A percentile compares a stretch with the other conserved stretches of the same genome.
These are phyloP conservation scores for Ophiostoma himal-ulmi DNA, from an alignment of 2,329 filamentous ascomycete genomes.

Conservation along the genomic window DNA sequence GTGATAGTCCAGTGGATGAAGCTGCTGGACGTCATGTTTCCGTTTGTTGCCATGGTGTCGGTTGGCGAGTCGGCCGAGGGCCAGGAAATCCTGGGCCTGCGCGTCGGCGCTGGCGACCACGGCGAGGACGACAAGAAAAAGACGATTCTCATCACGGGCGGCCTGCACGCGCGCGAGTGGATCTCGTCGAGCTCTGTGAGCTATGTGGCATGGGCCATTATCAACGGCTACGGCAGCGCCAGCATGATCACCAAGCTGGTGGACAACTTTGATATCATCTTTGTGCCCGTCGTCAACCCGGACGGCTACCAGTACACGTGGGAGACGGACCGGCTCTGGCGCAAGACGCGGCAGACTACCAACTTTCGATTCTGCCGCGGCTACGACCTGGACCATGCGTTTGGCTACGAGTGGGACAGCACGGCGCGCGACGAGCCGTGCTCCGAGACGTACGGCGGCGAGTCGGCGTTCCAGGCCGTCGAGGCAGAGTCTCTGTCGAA, in stretches of 20 bases:
- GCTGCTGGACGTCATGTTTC: conserved; percentile 83
- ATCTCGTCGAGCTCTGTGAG: conserved; percentile 88
- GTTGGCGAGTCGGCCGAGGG: conserved; percentile 87
- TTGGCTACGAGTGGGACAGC: conserved; percentile 77
- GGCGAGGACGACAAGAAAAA: conserved; percentile 25
- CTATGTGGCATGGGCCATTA: conserved; percentile 82
- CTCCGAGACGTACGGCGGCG: conserved; percentile 83
- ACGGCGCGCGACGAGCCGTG: conserved; percentile 67
- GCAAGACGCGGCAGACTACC: conserved; percentile 85
- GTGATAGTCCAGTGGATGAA: conserved; percentile 71
- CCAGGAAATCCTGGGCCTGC: conserved; percentile 75
- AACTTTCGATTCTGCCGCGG: conserved; percentile 77
- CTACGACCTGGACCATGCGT: conserved; percentile 82
- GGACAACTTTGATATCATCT: conserved; percentile 77
- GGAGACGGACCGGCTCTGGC: conserved; percentile 87
- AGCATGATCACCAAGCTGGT: conserved; percentile 68
- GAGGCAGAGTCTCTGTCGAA: conserved; percentile 70
- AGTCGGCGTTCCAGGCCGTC: conserved; percentile 72
- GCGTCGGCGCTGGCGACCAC: conserved; percentile 52
- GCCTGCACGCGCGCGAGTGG: conserved; percentile 93
- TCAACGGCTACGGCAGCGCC: conserved; percentile 73
- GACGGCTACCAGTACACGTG: conserved; percentile 94
- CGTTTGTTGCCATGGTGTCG: conserved; percentile 60
- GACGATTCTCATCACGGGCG: conserved; percentile 58
- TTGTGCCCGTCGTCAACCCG: conserved; percentile 84